Conservation (phyloP, 805 yeast species). For the Gaillardinia entomophila region DNA sequence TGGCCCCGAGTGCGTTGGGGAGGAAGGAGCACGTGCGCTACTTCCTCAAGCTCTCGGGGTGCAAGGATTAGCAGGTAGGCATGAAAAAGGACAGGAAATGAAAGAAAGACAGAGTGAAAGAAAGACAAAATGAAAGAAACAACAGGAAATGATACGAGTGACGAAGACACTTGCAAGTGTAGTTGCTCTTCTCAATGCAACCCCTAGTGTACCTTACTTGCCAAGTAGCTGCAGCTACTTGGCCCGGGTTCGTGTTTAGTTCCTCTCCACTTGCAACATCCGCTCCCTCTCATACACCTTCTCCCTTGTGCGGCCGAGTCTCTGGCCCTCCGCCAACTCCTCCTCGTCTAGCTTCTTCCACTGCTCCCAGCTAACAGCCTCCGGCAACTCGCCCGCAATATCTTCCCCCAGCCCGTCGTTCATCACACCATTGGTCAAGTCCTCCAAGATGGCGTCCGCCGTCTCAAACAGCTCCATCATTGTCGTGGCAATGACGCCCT, state of each 20-base stretch:
- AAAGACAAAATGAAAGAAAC: too few relatives aligned
- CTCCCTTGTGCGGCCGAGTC: conserved; percentile 47
- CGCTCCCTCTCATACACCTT: conserved; percentile 46
- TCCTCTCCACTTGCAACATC: too few relatives aligned
- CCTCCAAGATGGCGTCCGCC: conserved; percentile 59
- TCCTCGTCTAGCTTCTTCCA: conserved; percentile 55
- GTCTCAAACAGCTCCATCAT: conserved; percentile 79
- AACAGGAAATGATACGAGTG: too few relatives aligned
- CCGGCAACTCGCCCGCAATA: conserved; percentile 5
- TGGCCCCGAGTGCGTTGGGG: conserved; percentile 17
- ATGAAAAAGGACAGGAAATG: not conserved
- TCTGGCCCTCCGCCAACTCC: conserved; percentile 48
- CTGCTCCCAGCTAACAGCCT: conserved; percentile 52
- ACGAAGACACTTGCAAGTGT: too few relatives aligned
- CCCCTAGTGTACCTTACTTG: too few relatives aligned
- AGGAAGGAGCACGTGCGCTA: conserved; percentile 28
- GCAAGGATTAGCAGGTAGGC: conserved; percentile 8
- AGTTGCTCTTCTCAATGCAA: too few relatives aligned
- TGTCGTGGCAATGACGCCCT: conserved; percentile 87
- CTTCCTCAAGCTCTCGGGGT: conserved; percentile 24
- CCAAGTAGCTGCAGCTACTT: too few relatives aligned
- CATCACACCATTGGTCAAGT: conserved; percentile 32
- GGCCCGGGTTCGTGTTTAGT: too few relatives aligned
- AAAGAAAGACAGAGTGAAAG: not conserved
- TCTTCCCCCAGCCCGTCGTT: conserved; percentile 11